phyloP scores from a whole-genome alignment of 1,284 basidiomycete genomes.

The Porodaedalea pini region DNA sequence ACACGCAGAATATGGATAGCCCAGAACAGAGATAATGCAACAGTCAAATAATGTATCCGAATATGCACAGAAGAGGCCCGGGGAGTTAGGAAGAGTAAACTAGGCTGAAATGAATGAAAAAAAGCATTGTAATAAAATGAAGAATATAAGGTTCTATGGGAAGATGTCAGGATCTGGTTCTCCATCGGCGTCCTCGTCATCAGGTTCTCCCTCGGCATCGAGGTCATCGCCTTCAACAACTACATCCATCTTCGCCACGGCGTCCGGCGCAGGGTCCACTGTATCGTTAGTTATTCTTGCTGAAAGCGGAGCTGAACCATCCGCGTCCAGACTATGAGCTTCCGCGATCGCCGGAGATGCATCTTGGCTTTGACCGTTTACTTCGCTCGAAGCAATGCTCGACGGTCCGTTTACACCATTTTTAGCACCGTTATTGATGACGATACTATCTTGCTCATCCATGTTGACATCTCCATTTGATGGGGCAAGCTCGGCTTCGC shows the following conservation, averaged over 20 bases:
- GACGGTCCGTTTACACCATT: not conserved
- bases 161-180: conserved; percentile 18
- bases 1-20: conserved; percentile 1
- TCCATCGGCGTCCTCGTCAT: conserved; percentile 19
- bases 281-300: not conserved
- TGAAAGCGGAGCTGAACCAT: not conserved
- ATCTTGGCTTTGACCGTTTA: not conserved
- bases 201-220: conserved; percentile 20
- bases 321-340: not conserved
- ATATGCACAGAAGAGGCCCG: too few species aligned
- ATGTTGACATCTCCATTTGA: not conserved
- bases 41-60: too few species aligned
- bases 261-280: not conserved
- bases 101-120: not conserved
- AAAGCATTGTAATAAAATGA: conserved; percentile 2
- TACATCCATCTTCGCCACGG: not conserved
- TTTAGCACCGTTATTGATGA: not conserved
- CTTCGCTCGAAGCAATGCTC: not conserved
- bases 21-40: too few species aligned
- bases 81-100: too few species aligned
- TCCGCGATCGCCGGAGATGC: not conserved
- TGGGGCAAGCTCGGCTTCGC: conserved; percentile 33
- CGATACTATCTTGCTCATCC: not conserved
- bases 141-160: conserved; percentile 2
- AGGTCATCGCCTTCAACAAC: conserved; percentile 12